These are phyloP conservation scores for Pseudonitzschia multistriata DNA, from an alignment of 108 stramenopile species.

Conservation along the genomic window DNA sequence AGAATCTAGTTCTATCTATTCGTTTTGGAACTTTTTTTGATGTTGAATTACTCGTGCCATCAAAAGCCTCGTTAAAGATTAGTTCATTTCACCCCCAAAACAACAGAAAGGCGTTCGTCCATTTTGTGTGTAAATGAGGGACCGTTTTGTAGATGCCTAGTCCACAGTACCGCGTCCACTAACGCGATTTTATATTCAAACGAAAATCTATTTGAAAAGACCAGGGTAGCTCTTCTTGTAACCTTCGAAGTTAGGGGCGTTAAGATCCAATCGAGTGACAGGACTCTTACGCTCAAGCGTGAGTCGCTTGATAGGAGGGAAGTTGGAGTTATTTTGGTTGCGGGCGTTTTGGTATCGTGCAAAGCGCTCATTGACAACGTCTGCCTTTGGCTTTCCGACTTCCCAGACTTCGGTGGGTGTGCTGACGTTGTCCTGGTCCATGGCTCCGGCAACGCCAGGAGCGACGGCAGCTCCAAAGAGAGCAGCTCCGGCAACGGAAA, in stretches of 20 bases:
- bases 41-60: not conserved
- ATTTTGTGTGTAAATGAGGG: not conserved
- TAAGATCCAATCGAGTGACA: slow-evolving; percentile 83
- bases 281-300: slow-evolving; percentile 86
- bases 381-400: slow-evolving; percentile 62
- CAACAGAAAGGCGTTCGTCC: not conserved
- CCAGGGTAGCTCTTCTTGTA: slow-evolving; percentile 88
- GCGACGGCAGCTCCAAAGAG: slow-evolving; percentile 48
- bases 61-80: not conserved
- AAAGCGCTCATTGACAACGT: slow-evolving; percentile 50
- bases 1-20: slow-evolving; percentile 6
- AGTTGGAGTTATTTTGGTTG: slow-evolving; percentile 79
- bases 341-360: slow-evolving; percentile 75
- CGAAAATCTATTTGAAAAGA: slow-evolving; percentile 51
- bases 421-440: slow-evolving; percentile 68
- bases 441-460: slow-evolving; percentile 63
- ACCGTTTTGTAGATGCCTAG: not conserved
- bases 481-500: slow-evolving; percentile 60
- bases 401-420: slow-evolving; percentile 82
- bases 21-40: not conserved
- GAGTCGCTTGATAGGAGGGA: slow-evolving; percentile 75
- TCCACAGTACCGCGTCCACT: not conserved
- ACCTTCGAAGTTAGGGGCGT: slow-evolving; percentile 52
- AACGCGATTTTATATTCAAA: not conserved
- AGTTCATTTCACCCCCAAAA: not conserved